Evolutionary conservation across 73 alveolate species (phyloP), one percentile per base, ranked within the genome.

Genomic region (Urostyla sp.): DNA sequence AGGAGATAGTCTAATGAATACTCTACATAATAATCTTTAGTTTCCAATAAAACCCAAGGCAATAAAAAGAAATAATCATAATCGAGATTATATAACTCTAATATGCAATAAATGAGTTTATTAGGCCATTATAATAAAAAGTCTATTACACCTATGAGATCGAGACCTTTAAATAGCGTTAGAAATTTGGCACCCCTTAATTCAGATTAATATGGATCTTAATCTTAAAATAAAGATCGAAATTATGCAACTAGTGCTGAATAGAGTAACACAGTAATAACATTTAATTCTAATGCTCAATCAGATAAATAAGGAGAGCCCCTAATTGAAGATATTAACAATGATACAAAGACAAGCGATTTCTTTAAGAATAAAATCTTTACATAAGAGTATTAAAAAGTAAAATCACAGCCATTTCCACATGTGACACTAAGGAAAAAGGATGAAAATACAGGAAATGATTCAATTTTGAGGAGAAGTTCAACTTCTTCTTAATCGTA

Each of bases 81-180:
- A 18, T 32, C 51, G 3, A 58, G 37, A n/a, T 20, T 58, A 6
- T 58, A 58, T 58, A 30, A 23, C n/a, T 35, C 5, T 40, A 35
- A 52, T 15, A 38, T 61, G 6, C 27, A 66, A 23, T 40, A 66
- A 46, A 16, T 66, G 11, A 40, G 63, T 3, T 61, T 40, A 3
- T 27, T 66, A 23, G 80, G 80, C 3, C 80, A 66, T 44, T n/a
- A n/a, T n/a, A n/a, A n/a, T n/a, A n/a, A n/a, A n/a, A 66, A 66
- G 40, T 66, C 80, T 6, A 18, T 40, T 6, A 66, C 80, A 10
- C 80, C 80, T 24, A 8, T 38, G 55, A 26, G 75, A 31, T 31
- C 31, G 28, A 58, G 75, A 21, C 80, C 80, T 6, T 5, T 24
- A 38, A 32, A 21, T 27, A 40, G 28, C 48, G 34, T 1, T 26